phyloP scores from a whole-genome alignment of 148 eudicot genomes.

The Rhododendron kiyosumense region DNA sequence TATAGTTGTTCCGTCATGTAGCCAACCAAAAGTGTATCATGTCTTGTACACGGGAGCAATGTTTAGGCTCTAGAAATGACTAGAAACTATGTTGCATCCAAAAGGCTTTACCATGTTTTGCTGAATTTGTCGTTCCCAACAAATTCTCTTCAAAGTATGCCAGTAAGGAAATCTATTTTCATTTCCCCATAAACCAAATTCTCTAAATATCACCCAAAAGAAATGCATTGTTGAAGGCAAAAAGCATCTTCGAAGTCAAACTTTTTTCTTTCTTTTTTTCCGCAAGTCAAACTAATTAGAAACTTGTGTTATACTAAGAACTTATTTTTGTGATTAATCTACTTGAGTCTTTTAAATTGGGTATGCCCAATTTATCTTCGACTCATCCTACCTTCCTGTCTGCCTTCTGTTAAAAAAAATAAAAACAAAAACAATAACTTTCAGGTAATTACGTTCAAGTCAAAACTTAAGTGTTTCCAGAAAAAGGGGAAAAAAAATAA shows the following conservation, averaged over 20 bases:
- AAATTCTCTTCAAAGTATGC: background rate
- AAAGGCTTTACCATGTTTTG: background rate
- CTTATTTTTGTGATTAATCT: background rate
- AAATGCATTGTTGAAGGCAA: background rate
- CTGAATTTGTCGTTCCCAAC: background rate
- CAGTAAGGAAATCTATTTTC: background rate
- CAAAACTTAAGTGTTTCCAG: background rate
- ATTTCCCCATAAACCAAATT: background rate
- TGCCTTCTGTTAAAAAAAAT: background rate
- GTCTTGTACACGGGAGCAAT: background rate
- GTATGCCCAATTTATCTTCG: background rate
- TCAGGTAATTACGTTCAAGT: background rate
- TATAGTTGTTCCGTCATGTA: background rate
- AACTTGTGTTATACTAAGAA: background rate
- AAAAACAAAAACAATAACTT: background rate
- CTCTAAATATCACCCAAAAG: background rate
- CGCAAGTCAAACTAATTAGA: background rate
- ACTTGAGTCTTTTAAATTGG: background rate
- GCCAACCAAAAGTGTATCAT: background rate
- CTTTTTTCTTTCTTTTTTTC: too few relatives aligned
- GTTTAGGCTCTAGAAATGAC: background rate
- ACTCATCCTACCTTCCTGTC: background rate
- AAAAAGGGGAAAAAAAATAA: background rate
- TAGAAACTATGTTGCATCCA: background rate
- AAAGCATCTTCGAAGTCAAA: background rate